Conservation (phyloP, 2,329 filamentous ascomycete species). For the Pseudogymnoascus sp. region DNA sequence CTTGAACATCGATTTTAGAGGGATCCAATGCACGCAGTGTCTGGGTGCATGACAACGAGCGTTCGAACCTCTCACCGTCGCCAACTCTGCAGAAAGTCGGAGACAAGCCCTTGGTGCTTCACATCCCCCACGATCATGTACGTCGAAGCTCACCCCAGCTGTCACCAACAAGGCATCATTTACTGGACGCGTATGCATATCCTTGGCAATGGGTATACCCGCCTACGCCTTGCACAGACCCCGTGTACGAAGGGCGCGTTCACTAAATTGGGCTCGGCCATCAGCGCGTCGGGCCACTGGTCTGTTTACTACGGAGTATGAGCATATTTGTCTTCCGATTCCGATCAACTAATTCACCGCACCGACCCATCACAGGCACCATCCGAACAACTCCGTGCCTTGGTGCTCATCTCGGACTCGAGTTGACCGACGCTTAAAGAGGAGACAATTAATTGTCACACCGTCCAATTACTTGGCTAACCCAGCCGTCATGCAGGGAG, state of each 20-base stretch:
- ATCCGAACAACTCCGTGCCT: slow-evolving; percentile 3
- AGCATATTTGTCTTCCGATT: not conserved
- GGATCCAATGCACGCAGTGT: not conserved
- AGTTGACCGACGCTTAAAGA: not conserved
- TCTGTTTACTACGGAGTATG: not conserved
- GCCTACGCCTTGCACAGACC: slow-evolving; percentile 4
- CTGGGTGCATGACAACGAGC: not conserved
- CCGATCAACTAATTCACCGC: not conserved
- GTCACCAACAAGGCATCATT: slow-evolving; percentile 1
- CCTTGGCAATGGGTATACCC: slow-evolving; percentile 2
- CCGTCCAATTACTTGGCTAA: not conserved
- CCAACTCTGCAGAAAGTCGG: slow-evolving; percentile 10
- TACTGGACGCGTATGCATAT: slow-evolving; percentile 1
- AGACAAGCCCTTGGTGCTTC: not conserved
- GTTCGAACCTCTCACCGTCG: not conserved
- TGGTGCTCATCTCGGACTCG: not conserved
- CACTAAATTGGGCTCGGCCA: slow-evolving; percentile 4
- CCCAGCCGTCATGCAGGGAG: not conserved
- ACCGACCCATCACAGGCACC: not conserved
- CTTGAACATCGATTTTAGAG: not conserved
- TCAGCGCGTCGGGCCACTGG: slow-evolving; percentile 1
- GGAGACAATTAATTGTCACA: slow-evolving; percentile 4
- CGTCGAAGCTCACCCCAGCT: not conserved
- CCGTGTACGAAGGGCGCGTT: not conserved
- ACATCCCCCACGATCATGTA: not conserved